Evolutionary conservation across 2,329 filamentous ascomycete species (phyloP).

Genomic region (Alternaria sp.): DNA sequence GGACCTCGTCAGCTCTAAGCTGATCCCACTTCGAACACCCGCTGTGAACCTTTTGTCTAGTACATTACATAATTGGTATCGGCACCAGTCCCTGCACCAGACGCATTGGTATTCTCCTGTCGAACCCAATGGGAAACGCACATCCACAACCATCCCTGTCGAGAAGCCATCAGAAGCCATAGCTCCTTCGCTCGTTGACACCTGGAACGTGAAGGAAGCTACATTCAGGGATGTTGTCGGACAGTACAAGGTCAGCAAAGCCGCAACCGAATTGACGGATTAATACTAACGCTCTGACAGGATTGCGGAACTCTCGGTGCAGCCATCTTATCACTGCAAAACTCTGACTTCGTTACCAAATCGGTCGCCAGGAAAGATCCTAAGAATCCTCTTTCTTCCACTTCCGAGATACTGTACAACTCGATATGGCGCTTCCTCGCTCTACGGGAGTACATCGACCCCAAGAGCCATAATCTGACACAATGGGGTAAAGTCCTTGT

Average conservation of each 20-base stretch:
- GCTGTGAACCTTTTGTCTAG: slow-evolving; percentile 79
- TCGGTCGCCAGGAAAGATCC: slow-evolving; percentile 67
- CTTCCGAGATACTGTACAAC: slow-evolving; percentile 75
- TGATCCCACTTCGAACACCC: slow-evolving; percentile 77
- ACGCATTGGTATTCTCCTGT: slow-evolving; percentile 74
- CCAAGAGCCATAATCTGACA: slow-evolving; percentile 75
- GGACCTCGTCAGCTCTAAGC: slow-evolving; percentile 74
- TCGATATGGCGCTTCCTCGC: slow-evolving; percentile 89
- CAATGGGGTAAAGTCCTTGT: slow-evolving; percentile 79
- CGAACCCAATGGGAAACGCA: slow-evolving; percentile 31
- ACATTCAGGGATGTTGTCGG: slow-evolving; percentile 55
- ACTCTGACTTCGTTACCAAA: slow-evolving; percentile 71
- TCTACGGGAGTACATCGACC: slow-evolving; percentile 82
- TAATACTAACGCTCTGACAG: slow-evolving; percentile 22
- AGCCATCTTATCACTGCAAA: slow-evolving; percentile 66
- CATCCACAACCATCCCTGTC: slow-evolving; percentile 68
- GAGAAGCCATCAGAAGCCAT: slow-evolving; percentile 57
- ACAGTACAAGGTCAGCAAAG: slow-evolving; percentile 26
- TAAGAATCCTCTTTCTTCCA: slow-evolving; percentile 59
- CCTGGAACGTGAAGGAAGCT: slow-evolving; percentile 76
- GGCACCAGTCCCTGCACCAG: slow-evolving; percentile 77
- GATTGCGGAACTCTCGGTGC: slow-evolving; percentile 54
- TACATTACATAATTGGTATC: slow-evolving; percentile 81
- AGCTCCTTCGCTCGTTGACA: slow-evolving; percentile 60
- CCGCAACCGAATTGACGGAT: not conserved